Evolutionary conservation across 129 eudicot genomes (phyloP).

Genomic region (Pulicaria dysenterica): DNA sequence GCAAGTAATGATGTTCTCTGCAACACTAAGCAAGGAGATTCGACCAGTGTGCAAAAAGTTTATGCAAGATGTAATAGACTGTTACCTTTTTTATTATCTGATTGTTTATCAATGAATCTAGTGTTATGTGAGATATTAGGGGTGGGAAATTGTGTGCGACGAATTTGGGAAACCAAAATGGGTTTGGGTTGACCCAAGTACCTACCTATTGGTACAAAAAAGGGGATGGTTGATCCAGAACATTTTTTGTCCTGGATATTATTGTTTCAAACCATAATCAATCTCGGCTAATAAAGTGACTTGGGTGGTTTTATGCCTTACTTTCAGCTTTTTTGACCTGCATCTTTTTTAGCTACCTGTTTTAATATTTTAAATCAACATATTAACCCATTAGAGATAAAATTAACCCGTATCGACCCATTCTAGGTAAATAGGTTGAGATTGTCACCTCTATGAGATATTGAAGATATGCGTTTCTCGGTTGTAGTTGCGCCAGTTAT

Average conservation of each 20-base stretch:
- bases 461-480: neutral
- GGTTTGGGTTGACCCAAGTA: neutral
- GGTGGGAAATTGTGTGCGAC: neutral
- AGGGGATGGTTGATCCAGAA: neutral
- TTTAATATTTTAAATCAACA: neutral
- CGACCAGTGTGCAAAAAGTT: conserved; percentile 99
- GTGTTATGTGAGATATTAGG: neutral
- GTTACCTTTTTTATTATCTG: conserved; percentile 19
- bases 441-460: neutral
- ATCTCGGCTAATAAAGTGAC: neutral
- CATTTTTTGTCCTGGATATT: neutral
- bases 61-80: conserved; percentile 91
- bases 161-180: neutral
- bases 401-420: neutral
- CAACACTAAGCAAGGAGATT: conserved; percentile 94
- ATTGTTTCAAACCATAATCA: too few relatives aligned
- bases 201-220: neutral
- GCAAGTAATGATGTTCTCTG: conserved; percentile 99
- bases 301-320: neutral
- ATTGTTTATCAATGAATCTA: conserved; percentile 17
- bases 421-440: neutral
- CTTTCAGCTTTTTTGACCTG: neutral
- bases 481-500: neutral
- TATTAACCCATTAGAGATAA: neutral
- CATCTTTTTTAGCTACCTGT: neutral